Evolutionary conservation across 129 eudicot species (phyloP).

Genomic region (Lonicera japonica): DNA sequence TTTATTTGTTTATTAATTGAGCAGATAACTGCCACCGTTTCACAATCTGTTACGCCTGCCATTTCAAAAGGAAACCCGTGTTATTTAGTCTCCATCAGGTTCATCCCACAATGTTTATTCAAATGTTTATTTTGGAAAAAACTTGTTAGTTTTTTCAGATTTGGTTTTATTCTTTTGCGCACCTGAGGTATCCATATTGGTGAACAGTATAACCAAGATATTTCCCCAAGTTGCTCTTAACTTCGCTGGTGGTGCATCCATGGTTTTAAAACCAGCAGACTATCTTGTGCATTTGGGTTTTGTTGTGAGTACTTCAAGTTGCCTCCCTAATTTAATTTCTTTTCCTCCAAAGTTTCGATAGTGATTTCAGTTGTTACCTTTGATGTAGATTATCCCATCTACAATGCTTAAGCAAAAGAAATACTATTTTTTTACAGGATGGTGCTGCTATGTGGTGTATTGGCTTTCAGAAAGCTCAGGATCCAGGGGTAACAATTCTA

Average conservation of each 20-base stretch:
- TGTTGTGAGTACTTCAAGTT: conserved; percentile 45
- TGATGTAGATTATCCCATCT: not conserved
- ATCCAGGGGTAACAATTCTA: conserved; percentile 65
- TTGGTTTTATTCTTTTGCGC: not conserved
- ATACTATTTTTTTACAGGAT: conserved; percentile 45
- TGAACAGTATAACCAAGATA: conserved; percentile 50
- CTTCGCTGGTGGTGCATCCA: conserved; percentile 92
- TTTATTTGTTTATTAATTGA: conserved; percentile 3
- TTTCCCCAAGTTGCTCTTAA: conserved; percentile 75
- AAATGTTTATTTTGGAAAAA: not conserved
- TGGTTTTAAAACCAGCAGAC: conserved; percentile 69
- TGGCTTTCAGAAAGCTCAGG: conserved; percentile 70
- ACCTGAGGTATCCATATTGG: conserved; percentile 1
- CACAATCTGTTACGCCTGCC: conserved; percentile 43
- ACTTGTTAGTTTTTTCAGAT: not conserved
- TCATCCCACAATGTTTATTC: not conserved
- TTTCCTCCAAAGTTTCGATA: not conserved
- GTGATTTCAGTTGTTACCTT: not conserved
- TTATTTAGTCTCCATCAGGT: conserved; percentile 68
- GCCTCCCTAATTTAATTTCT: not conserved
- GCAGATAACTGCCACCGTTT: conserved; percentile 80
- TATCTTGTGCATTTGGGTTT: conserved; percentile 73
- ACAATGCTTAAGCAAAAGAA: not conserved
- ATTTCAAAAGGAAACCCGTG: conserved; percentile 57
- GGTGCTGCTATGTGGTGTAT: conserved; percentile 92